Evolutionary conservation across 2,329 filamentous ascomycete species (phyloP).

Genomic region (Phaeophleospora eucalypticola): DNA sequence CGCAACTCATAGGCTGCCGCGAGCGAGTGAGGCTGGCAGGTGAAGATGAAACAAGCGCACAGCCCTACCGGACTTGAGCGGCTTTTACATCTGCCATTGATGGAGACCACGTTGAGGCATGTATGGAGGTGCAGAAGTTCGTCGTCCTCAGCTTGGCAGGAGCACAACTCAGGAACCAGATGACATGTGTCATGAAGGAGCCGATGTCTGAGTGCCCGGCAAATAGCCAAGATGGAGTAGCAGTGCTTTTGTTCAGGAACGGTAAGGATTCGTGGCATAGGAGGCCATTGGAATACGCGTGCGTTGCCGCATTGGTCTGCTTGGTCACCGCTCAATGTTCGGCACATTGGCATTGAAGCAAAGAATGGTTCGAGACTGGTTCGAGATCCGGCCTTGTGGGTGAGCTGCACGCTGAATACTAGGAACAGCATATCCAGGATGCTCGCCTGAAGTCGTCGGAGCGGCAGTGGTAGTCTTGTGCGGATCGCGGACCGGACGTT

Average conservation of each 20-base stretch:
- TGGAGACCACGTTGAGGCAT: not conserved
- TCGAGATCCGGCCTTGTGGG: not conserved
- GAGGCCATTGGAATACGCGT: not conserved
- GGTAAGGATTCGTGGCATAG: not conserved
- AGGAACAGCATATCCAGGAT: not conserved
- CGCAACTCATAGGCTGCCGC: too few species aligned
- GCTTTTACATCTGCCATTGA: not conserved
- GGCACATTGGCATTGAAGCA: not conserved
- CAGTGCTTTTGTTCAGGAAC: not conserved
- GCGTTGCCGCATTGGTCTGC: not conserved
- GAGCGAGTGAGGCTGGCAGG: too few species aligned
- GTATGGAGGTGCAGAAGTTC: too few species aligned
- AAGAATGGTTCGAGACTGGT: too few species aligned
- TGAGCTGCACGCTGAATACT: not conserved
- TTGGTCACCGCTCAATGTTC: not conserved
- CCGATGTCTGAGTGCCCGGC: not conserved
- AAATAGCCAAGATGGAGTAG: not conserved
- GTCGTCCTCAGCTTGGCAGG: too few species aligned
- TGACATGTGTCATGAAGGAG: not conserved
- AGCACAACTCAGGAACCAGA: not conserved
- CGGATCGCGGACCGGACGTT: not conserved
- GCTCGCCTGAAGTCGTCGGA: not conserved
- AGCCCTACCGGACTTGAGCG: conserved; percentile 1
- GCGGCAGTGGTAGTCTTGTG: not conserved
- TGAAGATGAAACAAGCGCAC: not conserved